Conservation (phyloP, 176 grass and related monocot genomes). For the Phoenix roebelenii region DNA sequence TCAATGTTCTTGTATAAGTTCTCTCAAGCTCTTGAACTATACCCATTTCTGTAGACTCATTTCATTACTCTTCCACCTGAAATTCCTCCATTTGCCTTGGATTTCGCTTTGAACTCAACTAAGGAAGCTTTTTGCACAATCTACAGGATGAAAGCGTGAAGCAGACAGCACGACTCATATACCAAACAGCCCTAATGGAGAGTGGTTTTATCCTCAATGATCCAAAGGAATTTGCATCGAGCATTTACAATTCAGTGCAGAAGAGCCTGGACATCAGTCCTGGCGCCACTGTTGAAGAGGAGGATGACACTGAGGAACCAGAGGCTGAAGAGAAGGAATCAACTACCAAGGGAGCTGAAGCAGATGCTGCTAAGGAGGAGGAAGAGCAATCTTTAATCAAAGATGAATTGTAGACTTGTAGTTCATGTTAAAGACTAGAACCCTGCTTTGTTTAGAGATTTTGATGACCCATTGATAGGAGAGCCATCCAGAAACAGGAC, state of each 20-base stretch:
- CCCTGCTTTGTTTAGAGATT: not conserved
- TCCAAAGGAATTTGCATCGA: conserved; percentile 78
- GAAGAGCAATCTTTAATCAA: conserved; percentile 26
- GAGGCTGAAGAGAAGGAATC: conserved; percentile 61
- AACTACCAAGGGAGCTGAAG: conserved; percentile 25
- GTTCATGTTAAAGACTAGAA: not conserved
- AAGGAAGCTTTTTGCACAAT: not conserved
- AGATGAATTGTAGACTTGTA: conserved; percentile 65
- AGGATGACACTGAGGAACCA: conserved; percentile 51
- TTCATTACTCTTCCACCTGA: too few species aligned
- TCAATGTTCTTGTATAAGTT: too few species aligned
- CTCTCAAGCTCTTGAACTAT: too few species aligned
- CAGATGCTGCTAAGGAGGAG: not conserved
- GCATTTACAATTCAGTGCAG: conserved; percentile 94
- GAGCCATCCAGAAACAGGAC: conserved; percentile 17
- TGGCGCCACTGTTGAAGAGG: conserved; percentile 53
- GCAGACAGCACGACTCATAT: conserved; percentile 71
- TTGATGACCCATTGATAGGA: conserved; percentile 1
- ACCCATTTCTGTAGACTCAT: too few species aligned
- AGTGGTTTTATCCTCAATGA: conserved; percentile 68
- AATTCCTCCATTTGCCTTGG: too few species aligned
- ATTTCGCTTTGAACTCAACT: too few species aligned
- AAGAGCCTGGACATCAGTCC: conserved; percentile 85
- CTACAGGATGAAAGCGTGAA: conserved; percentile 45
- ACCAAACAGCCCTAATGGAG: conserved; percentile 95